These are phyloP conservation scores for Pyrenophora seminiperda DNA, from an alignment of 2,329 filamentous ascomycete genomes.

Conservation along the genomic window DNA sequence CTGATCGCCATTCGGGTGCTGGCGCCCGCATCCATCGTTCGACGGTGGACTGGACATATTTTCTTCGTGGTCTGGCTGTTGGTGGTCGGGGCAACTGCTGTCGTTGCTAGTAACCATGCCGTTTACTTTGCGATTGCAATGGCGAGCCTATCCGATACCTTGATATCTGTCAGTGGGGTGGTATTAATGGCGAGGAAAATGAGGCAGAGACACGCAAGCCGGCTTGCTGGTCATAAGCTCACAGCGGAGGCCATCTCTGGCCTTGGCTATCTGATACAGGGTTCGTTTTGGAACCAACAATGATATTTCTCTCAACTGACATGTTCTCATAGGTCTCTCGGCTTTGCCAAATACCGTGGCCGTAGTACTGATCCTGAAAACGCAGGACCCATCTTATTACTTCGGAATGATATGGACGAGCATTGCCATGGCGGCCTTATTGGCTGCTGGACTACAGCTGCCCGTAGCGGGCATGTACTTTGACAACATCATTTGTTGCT, in stretches of 20 bases:
- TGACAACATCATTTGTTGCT: background rate
- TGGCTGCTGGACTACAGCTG: background rate
- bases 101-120: background rate
- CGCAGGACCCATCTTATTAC: background rate
- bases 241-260: background rate
- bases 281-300: background rate
- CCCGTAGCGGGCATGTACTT: background rate
- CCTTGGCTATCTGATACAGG: background rate
- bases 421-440: background rate
- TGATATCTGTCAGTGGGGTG: background rate
- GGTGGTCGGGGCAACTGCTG: background rate
- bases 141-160: background rate
- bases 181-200: background rate
- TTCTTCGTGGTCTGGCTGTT: background rate
- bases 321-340: background rate
- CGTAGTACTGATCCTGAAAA: background rate
- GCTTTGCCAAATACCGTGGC: background rate
- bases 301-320: background rate
- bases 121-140: background rate
- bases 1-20: background rate
- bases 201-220: background rate
- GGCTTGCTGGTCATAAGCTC: background rate
- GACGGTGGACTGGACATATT: background rate
- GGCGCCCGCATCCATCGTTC: background rate
- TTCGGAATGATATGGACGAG: background rate